phyloP scores from a whole-genome alignment of 345 rosid species.

The Nasturtium officinale region DNA sequence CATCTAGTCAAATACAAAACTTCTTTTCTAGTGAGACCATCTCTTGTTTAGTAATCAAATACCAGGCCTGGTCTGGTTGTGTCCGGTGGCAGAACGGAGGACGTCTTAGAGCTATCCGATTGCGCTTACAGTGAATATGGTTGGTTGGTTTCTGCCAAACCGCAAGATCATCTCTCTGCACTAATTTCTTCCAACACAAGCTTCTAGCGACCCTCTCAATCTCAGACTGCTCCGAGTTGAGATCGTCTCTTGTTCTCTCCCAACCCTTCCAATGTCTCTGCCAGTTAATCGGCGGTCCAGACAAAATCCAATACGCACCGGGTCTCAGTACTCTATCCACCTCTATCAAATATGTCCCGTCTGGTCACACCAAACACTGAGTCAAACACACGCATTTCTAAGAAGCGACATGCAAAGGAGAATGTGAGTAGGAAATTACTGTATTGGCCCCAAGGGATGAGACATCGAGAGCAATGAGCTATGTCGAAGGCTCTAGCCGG shows the following conservation, averaged over 20 bases:
- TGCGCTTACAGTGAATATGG: conserved; percentile 73
- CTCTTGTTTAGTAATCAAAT: conserved; percentile 18
- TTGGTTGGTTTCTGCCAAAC: conserved; percentile 90
- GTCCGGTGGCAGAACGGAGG: conserved; percentile 65
- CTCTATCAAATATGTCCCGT: conserved; percentile 79
- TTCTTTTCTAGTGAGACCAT: conserved; percentile 5
- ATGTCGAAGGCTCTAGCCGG: conserved; percentile 93
- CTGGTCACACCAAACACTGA: conserved; percentile 45
- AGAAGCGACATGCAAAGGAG: neutral
- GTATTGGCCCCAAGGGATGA: conserved; percentile 79
- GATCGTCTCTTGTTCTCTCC: conserved; percentile 64
- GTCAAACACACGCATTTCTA: neutral
- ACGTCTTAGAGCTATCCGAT: conserved; percentile 53
- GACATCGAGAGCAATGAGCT: conserved; percentile 98
- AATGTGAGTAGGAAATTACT: conserved; percentile 45
- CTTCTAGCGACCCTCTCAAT: conserved; percentile 67
- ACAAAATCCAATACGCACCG: conserved; percentile 89
- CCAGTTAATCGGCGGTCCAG: conserved; percentile 96
- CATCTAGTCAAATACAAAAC: neutral
- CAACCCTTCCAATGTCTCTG: conserved; percentile 78
- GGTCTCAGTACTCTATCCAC: conserved; percentile 85
- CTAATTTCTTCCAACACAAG: conserved; percentile 82
- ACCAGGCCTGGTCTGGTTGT: conserved; percentile 87
- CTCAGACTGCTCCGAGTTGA: conserved; percentile 57
- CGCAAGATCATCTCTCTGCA: conserved; percentile 65